Percentiles rank a stretch among this genome's conserved stretches.
These are phyloP conservation scores for Acer campestre DNA, from an alignment of 345 rosid species.

Conservation along the genomic window DNA sequence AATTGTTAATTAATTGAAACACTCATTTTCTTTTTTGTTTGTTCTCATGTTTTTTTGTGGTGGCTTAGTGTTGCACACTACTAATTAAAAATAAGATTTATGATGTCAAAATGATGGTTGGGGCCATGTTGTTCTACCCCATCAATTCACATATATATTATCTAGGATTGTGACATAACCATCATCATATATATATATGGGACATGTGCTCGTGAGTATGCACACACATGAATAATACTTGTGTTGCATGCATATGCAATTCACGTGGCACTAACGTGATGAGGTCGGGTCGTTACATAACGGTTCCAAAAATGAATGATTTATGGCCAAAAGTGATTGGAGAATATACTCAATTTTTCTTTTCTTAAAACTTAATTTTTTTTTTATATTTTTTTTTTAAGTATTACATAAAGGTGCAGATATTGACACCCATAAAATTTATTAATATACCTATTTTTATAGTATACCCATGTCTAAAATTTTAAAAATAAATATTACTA, in stretches of 20 bases:
- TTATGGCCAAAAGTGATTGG: constrained; percentile 1
- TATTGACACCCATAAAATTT: too few relatives aligned
- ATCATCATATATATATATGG: constrained; percentile 1
- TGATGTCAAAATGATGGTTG: constrained; percentile 14
- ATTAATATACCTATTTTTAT: too few relatives aligned
- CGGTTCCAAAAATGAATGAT: constrained; percentile 22
- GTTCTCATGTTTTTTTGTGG: constrained; percentile 1
- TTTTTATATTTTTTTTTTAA: too few relatives aligned
- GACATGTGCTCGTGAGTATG: constrained; percentile 29
- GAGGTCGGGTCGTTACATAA: constrained; percentile 33
- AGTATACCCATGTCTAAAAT: too few relatives aligned
- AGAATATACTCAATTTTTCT: neutral
- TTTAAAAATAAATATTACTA: too few relatives aligned
- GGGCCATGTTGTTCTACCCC: neutral
- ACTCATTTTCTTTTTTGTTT: neutral
- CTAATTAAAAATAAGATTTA: constrained; percentile 10
- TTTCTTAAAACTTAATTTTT: too few relatives aligned
- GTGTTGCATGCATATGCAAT: constrained; percentile 30
- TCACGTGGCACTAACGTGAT: constrained; percentile 50
- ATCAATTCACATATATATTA: neutral
- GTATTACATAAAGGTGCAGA: too few relatives aligned
- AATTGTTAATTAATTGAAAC: neutral
- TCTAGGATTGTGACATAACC: constrained; percentile 4
- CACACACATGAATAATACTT: constrained; percentile 15
- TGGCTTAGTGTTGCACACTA: neutral